phyloP scores from a whole-genome alignment of 2,329 filamentous ascomycete species.

The Paraphaeosphaeria sporulosa region DNA sequence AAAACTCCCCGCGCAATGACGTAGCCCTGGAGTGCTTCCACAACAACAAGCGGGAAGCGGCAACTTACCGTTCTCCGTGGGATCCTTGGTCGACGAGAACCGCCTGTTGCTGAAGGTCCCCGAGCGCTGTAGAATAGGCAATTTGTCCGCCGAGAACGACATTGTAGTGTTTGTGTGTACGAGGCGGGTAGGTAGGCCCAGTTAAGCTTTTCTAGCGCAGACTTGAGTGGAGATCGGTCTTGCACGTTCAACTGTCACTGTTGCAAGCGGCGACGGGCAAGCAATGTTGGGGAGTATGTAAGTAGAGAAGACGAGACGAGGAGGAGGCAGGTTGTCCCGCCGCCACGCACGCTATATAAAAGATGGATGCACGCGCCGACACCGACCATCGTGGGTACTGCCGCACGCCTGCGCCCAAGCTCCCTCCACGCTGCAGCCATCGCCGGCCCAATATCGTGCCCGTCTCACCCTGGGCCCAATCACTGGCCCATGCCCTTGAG shows the following conservation, averaged over 20 bases:
- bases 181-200: neutral
- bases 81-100: slow-evolving; percentile 47
- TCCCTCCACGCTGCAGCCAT: slow-evolving; percentile 10
- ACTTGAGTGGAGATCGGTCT: neutral
- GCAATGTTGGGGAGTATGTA: neutral
- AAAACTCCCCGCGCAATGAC: slow-evolving; percentile 13
- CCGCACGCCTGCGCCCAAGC: slow-evolving; percentile 4
- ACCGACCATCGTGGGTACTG: neutral
- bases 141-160: slow-evolving; percentile 47
- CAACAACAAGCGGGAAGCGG: slow-evolving; percentile 14
- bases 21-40: neutral
- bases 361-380: neutral
- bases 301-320: neutral
- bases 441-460: slow-evolving; percentile 7
- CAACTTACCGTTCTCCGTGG: slow-evolving; percentile 47
- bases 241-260: neutral
- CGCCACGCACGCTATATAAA: neutral
- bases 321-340: neutral
- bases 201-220: slow-evolving; percentile 16
- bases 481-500: neutral
- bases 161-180: slow-evolving; percentile 25
- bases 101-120: slow-evolving; percentile 38
- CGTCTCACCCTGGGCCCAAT: slow-evolving; percentile 11
- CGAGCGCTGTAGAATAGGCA: slow-evolving; percentile 38
- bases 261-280: neutral